Evolutionary conservation across 2,329 filamentous ascomycete genomes (phyloP).

Genomic region (Stagonosporopsis cucurbitacearum): DNA sequence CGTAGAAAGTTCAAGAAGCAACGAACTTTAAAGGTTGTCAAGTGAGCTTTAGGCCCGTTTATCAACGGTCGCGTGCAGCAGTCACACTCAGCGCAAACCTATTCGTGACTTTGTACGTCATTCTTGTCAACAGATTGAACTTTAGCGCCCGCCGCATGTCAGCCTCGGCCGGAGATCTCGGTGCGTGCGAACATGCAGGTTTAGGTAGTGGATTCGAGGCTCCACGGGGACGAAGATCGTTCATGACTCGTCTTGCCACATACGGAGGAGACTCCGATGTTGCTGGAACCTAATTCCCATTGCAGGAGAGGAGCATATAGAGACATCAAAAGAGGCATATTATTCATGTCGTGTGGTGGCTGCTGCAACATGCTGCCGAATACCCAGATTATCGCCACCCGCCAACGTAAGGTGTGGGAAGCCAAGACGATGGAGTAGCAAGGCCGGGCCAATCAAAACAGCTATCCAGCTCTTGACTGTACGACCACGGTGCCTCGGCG

Average conservation of each 20-base stretch:
- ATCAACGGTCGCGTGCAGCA: constrained; percentile 34
- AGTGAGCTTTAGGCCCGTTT: constrained; percentile 22
- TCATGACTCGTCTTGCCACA: neutral
- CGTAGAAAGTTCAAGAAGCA: constrained; percentile 15
- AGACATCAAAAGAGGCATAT: neutral
- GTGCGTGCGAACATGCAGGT: constrained; percentile 29
- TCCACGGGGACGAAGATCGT: constrained; percentile 2
- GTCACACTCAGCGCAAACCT: constrained; percentile 27
- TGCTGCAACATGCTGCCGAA: constrained; percentile 11
- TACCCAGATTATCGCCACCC: constrained; percentile 13
- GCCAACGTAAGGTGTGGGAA: constrained; percentile 2
- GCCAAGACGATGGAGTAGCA: neutral
- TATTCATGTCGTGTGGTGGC: neutral
- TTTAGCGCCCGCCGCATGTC: constrained; percentile 25
- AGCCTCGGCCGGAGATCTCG: constrained; percentile 35
- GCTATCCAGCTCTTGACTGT: no score
- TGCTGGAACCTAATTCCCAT: neutral
- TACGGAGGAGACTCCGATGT: constrained; percentile 1
- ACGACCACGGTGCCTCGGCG: no score
- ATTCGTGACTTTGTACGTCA: constrained; percentile 35
- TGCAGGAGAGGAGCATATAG: neutral
- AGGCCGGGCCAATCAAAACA: constrained; percentile 16
- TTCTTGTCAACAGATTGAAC: constrained; percentile 25
- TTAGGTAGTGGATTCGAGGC: constrained; percentile 7
- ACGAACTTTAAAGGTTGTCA: neutral